A percentile compares a stretch with the other conserved stretches of the same genome.
These are phyloP conservation scores for Neurospora hispaniola DNA, from an alignment of 495 filamentous ascomycete species.

Conservation along the genomic window DNA sequence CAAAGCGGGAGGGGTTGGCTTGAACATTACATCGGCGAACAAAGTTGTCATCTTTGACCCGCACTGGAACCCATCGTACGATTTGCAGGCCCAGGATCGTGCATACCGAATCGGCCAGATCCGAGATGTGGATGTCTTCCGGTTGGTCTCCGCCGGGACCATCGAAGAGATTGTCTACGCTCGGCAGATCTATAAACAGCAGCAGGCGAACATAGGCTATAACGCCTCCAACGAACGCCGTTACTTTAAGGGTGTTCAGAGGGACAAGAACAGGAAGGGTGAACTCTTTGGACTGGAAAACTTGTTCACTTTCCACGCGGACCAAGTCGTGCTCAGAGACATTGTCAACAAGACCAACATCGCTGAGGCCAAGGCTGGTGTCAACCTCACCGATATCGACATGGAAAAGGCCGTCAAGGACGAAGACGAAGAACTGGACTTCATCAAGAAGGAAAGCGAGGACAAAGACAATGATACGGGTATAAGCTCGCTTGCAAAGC, in stretches of 20 bases:
- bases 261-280: conserved; percentile 65
- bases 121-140: conserved; percentile 91
- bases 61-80: conserved; percentile 92
- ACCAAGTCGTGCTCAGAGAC: conserved; percentile 72
- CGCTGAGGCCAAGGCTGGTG: conserved; percentile 80
- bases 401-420: conserved; percentile 45
- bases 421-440: conserved; percentile 27
- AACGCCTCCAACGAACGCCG: conserved; percentile 83
- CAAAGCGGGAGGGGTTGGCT: conserved; percentile 72
- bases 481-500: conserved; percentile 65
- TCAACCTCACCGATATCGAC: conserved; percentile 66
- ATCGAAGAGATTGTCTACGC: conserved; percentile 98
- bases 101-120: conserved; percentile 93
- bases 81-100: conserved; percentile 92
- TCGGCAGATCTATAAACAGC: conserved; percentile 96
- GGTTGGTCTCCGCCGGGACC: conserved; percentile 83
- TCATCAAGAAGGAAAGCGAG: conserved; percentile 34
- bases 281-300: conserved; percentile 91
- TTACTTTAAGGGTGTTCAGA: conserved; percentile 93
- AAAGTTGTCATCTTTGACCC: conserved; percentile 97
- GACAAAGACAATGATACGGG: conserved; percentile 48
- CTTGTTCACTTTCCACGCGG: conserved; percentile 71
- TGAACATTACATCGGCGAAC: conserved; percentile 96
- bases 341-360: conserved; percentile 98
- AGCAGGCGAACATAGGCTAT: conserved; percentile 96